Base-by-base conservation (phyloP, 2,329 filamentous ascomycete species). In the Epicoccum nigrum region DNA sequence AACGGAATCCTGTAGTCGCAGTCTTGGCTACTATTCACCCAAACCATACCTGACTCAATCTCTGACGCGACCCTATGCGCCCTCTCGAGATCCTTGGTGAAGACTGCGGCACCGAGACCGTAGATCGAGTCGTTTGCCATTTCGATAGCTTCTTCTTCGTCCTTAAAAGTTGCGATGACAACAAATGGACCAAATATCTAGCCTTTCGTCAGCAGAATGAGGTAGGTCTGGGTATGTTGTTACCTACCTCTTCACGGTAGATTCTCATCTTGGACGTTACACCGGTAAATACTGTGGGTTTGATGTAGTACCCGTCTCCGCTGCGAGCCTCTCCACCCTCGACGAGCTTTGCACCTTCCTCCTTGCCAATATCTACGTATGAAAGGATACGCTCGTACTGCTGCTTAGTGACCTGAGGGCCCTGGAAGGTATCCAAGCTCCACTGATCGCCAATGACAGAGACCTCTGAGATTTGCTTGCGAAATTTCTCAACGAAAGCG, bases 21-120 rank as follows among this genome's bases (percentile, higher is more conserved):
- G 45, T 75, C 73, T 2, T 54, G 50, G 6, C 51, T 75, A 56
- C 73, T 75, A 28, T 77, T 77, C 11, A 77, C 65, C 7, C 69
- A 73, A 0, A 77, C 69, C 7, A 66, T 73, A 8, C 75, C 75
- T 27, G 70, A 64, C 54, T 77, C 73, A 16, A 77, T 64, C 1
- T 64, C 70, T 49, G 73, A 75, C 2, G 73, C 73, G 7, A 76
- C 72, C 5, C 74, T 65, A 40, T 77, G 37, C 4, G 74, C 71
- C 16, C 70, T 62, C 41, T 67, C 63, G 23, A 73, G 67, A 53
- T 73, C 62, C 48, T 73, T 74, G 8, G 90, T 94, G 78, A 92
- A 94, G 74, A 93, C 89, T 52, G 90, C 88, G 5, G 86, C 86
- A 62, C 90, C 90, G 7, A 48, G 44, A 6, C 51, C 49, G 13